Conservation (phyloP, 2,329 filamentous ascomycete species). For the Cladophialophora exuberans region DNA sequence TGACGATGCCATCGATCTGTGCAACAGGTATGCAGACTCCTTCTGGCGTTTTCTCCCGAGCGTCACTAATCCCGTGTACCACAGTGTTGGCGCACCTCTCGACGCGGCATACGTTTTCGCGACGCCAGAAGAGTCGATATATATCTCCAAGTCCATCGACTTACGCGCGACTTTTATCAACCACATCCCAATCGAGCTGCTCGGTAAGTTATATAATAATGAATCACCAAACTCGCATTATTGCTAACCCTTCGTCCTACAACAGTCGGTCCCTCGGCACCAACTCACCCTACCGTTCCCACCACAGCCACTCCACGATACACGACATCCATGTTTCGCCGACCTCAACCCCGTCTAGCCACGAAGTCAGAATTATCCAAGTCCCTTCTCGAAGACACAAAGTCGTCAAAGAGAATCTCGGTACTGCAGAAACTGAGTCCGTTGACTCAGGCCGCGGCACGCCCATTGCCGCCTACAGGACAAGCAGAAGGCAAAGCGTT, state of each 20-base stretch:
- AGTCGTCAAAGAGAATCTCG: neutral
- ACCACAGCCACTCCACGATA: conserved; percentile 32
- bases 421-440: conserved; percentile 1
- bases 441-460: conserved; percentile 11
- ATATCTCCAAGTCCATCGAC: conserved; percentile 60
- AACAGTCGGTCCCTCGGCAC: conserved; percentile 21
- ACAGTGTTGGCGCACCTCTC: conserved; percentile 37
- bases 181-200: conserved; percentile 59
- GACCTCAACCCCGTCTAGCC: conserved; percentile 8
- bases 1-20: conserved; percentile 58
- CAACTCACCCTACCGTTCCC: conserved; percentile 4
- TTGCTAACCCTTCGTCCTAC: conserved; percentile 38
- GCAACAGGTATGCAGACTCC: conserved; percentile 37
- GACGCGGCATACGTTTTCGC: conserved; percentile 60
- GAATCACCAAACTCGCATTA: neutral
- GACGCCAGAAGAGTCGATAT: conserved; percentile 56
- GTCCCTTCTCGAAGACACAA: neutral
- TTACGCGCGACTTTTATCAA: conserved; percentile 59
- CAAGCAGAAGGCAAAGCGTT: conserved; percentile 41
- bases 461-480: conserved; percentile 40
- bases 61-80: neutral
- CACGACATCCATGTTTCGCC: conserved; percentile 6
- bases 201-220: conserved; percentile 41
- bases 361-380: conserved; percentile 5
- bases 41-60: neutral